Evolutionary conservation across 768 basidiomycete species (phyloP).

Genomic region (Pluteus cervinus): DNA sequence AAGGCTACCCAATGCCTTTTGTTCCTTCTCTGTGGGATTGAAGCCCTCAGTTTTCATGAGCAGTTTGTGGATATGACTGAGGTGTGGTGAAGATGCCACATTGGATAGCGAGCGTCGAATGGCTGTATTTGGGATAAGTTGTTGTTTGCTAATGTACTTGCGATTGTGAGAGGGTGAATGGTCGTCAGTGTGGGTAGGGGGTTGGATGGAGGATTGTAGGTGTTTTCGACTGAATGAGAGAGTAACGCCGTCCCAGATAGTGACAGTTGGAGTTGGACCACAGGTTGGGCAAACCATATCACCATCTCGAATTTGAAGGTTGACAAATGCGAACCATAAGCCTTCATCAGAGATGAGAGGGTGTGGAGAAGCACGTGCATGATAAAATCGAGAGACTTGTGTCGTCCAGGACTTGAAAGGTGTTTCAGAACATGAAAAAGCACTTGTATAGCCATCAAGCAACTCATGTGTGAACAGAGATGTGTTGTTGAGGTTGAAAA

Average conservation of each 20-base stretch:
- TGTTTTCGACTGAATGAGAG: conserved; percentile 23
- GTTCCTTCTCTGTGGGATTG: no score
- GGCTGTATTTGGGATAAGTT: no score
- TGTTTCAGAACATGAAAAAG: conserved; percentile 26
- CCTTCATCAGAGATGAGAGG: conserved; percentile 19
- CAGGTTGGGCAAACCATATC: conserved; percentile 22
- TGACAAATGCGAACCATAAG: conserved; percentile 26
- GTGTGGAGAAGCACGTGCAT: conserved; percentile 1
- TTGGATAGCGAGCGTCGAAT: no score
- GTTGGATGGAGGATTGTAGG: conserved; percentile 14
- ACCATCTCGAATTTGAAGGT: conserved; percentile 13
- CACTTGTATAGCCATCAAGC: conserved; percentile 26
- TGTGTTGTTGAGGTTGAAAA: conserved; percentile 30
- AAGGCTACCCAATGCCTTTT: no score
- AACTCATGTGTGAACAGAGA: conserved; percentile 24
- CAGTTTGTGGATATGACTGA: no score
- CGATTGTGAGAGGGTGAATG: no score
- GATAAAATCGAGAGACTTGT: conserved; percentile 16
- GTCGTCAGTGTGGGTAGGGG: conserved; percentile 6
- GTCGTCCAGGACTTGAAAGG: conserved; percentile 24
- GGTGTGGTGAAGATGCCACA: no score
- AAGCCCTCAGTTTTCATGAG: no score
- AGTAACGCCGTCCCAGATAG: conserved; percentile 28
- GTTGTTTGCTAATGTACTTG: no score
- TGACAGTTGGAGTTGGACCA: conserved; percentile 19